Conservation (phyloP, 352 stramenopile genomes). For the Globisporangium nunn region DNA sequence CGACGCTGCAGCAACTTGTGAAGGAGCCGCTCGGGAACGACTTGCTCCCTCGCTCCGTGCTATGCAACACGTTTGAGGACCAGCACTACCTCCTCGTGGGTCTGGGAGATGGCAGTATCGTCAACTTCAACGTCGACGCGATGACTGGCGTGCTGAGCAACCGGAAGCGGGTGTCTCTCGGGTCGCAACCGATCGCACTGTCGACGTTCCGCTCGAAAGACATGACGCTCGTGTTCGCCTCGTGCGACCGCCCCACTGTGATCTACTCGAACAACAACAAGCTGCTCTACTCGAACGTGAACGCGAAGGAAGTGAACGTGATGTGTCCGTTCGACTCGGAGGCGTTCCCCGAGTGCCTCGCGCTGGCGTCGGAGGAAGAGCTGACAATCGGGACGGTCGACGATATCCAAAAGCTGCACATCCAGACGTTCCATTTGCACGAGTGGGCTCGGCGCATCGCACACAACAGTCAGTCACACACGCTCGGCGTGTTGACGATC, state of each 20-base stretch:
- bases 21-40: constrained; percentile 74
- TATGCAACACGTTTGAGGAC: constrained; percentile 83
- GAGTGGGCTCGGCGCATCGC: constrained; percentile 91
- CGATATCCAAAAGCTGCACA: constrained; percentile 98
- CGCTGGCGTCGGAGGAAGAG: constrained; percentile 92
- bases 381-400: constrained; percentile 97
- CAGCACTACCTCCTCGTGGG: constrained; percentile 93
- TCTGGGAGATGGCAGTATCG: constrained; percentile 93
- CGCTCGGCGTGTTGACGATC: constrained; percentile 74
- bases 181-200: constrained; percentile 92
- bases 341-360: constrained; percentile 92
- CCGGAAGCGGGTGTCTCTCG: constrained; percentile 93
- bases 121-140: constrained; percentile 88
- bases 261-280: constrained; percentile 96
- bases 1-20: constrained; percentile 58
- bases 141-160: constrained; percentile 38
- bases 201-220: constrained; percentile 90
- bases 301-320: constrained; percentile 88
- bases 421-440: constrained; percentile 93
- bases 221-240: constrained; percentile 94
- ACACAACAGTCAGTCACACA: constrained; percentile 75
- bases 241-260: constrained; percentile 95
- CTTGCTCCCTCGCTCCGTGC: constrained; percentile 80
- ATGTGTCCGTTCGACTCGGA: constrained; percentile 92
- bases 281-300: constrained; percentile 95